phyloP scores from a whole-genome alignment of 2,329 filamentous ascomycete genomes.

The Apiospora saccharicola region DNA sequence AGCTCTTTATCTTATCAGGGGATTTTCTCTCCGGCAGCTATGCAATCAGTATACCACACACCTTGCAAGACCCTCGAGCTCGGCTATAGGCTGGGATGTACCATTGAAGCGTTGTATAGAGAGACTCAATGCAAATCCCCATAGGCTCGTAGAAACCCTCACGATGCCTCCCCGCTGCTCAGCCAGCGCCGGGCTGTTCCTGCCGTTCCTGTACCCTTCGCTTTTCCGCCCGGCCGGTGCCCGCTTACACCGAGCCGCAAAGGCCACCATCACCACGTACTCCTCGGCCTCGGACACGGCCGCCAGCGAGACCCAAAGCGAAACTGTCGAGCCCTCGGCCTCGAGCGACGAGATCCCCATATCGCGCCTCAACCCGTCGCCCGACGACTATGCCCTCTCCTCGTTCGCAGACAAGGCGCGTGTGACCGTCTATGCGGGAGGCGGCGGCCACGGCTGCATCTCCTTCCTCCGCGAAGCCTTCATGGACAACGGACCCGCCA shows the following conservation, averaged over 20 bases:
- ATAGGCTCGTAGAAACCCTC: conserved; percentile 26
- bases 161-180: conserved; percentile 53
- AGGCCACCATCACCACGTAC: conserved; percentile 37
- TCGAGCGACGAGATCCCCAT: conserved; percentile 48
- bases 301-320: conserved; percentile 25
- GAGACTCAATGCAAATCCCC: background rate
- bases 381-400: conserved; percentile 83
- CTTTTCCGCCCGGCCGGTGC: conserved; percentile 41
- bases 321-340: conserved; percentile 36
- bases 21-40: conserved; percentile 11
- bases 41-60: background rate
- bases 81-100: conserved; percentile 13
- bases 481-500: conserved; percentile 85
- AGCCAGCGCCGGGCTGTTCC: conserved; percentile 45
- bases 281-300: conserved; percentile 30
- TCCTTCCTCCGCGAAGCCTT: conserved; percentile 94
- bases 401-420: conserved; percentile 89
- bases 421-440: conserved; percentile 78
- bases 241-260: conserved; percentile 28
- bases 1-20: conserved; percentile 12
- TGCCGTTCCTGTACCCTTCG: conserved; percentile 61
- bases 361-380: conserved; percentile 78
- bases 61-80: conserved; percentile 19
- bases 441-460: conserved; percentile 90
- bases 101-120: background rate